A percentile compares a stretch with the other conserved stretches of the same genome.
These are phyloP conservation scores for Capronia coronata DNA, from an alignment of 2,329 filamentous ascomycete genomes.

Conservation along the genomic window DNA sequence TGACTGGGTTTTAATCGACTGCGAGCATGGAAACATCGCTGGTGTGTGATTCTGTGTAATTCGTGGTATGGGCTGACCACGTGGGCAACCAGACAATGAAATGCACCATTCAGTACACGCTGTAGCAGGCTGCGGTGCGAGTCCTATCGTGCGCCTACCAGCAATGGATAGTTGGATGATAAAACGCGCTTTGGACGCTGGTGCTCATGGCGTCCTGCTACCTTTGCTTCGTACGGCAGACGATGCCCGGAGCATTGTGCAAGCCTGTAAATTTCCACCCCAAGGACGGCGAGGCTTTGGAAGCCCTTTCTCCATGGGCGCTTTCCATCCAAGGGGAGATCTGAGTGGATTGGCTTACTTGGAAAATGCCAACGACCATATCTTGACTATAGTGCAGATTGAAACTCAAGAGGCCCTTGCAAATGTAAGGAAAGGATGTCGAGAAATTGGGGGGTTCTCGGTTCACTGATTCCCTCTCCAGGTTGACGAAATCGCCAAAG, in stretches of 20 bases:
- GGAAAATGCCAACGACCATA: constrained; percentile 30
- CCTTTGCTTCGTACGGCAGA: constrained; percentile 28
- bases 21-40: constrained; percentile 5
- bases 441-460: too few species aligned
- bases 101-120: not conserved
- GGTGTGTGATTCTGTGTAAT: too few species aligned
- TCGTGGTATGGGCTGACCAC: too few species aligned
- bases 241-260: constrained; percentile 25
- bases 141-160: not conserved
- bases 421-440: too few species aligned
- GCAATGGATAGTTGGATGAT: not conserved
- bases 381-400: constrained; percentile 38
- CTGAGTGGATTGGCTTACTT: constrained; percentile 32
- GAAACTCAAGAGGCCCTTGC: constrained; percentile 38
- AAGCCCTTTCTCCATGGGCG: not conserved
- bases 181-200: constrained; percentile 34
- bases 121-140: not conserved
- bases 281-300: constrained; percentile 30
- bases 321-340: too few species aligned
- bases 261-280: constrained; percentile 32
- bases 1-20: constrained; percentile 6
- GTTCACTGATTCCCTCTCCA: too few species aligned
- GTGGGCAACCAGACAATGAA: too few species aligned
- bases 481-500: constrained; percentile 40
- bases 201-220: constrained; percentile 36